Evolutionary conservation across 768 basidiomycete genomes (phyloP).

Genomic region (Hygrocybe punicea): DNA sequence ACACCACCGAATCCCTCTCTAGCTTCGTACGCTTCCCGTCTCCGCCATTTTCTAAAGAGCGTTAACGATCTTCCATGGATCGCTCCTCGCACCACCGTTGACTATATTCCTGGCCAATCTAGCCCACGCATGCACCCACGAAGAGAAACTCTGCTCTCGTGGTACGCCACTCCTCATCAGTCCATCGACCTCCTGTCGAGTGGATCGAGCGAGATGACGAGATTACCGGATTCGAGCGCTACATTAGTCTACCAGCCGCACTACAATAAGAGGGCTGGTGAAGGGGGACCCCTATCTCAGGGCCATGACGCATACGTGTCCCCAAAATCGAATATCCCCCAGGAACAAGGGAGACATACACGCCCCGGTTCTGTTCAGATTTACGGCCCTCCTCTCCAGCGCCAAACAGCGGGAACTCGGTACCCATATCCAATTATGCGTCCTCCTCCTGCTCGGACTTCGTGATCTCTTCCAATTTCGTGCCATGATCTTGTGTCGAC

Average conservation of each 20-base stretch:
- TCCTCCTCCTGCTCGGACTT: neutral
- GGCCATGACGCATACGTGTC: neutral
- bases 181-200: slow-evolving; percentile 7
- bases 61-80: slow-evolving; percentile 48
- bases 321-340: neutral
- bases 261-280: neutral
- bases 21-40: slow-evolving; percentile 31
- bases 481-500: no score
- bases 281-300: neutral
- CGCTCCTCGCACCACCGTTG: slow-evolving; percentile 40
- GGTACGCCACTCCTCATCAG: slow-evolving; percentile 3
- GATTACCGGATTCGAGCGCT: neutral
- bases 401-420: neutral
- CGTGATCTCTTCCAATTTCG: neutral
- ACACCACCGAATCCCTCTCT: slow-evolving; percentile 36
- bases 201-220: slow-evolving; percentile 1
- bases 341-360: neutral
- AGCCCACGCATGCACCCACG: slow-evolving; percentile 11
- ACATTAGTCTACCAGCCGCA: neutral
- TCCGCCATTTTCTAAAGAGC: slow-evolving; percentile 33
- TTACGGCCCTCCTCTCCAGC: neutral
- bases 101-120: slow-evolving; percentile 40
- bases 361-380: neutral
- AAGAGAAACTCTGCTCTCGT: neutral
- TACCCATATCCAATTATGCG: neutral